phyloP scores from a whole-genome alignment of 129 eudicot species.

The Apium graveolens region DNA sequence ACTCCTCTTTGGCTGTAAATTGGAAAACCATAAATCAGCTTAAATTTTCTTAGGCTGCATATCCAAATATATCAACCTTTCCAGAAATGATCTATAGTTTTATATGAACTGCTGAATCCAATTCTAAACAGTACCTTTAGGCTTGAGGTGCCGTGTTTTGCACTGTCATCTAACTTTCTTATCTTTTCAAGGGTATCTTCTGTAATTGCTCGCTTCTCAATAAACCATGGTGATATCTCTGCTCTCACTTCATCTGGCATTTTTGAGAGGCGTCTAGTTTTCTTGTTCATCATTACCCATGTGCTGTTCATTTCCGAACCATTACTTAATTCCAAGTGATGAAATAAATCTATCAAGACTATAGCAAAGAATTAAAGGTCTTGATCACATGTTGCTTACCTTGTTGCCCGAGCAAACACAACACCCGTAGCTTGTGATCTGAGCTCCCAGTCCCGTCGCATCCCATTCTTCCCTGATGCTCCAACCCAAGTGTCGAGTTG shows the following conservation, averaged over 20 bases:
- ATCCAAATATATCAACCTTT: neutral
- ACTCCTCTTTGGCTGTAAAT: conserved; percentile 64
- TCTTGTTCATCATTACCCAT: conserved; percentile 88
- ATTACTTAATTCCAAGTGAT: neutral
- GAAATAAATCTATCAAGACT: neutral
- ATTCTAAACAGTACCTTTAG: conserved; percentile 37
- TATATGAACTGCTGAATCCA: neutral
- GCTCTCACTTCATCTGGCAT: conserved; percentile 76
- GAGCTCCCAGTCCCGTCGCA: conserved; percentile 78
- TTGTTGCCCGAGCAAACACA: conserved; percentile 65
- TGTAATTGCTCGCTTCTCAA: conserved; percentile 44
- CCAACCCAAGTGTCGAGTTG: conserved; percentile 88
- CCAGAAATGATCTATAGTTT: too few species aligned
- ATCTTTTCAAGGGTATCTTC: conserved; percentile 53
- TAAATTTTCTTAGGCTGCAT: neutral
- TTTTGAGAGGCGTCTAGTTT: conserved; percentile 65
- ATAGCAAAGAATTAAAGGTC: neutral
- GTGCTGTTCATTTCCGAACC: conserved; percentile 33
- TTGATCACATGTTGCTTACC: conserved; percentile 23
- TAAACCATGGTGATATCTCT: conserved; percentile 69
- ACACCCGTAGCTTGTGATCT: conserved; percentile 51
- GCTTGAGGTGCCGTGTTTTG: conserved; percentile 42
- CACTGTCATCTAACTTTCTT: conserved; percentile 50
- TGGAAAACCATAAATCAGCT: neutral
- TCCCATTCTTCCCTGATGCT: conserved; percentile 83